Evolutionary conservation across 306 rosid species (phyloP).

Genomic region (Hippophae gyantsensis): DNA sequence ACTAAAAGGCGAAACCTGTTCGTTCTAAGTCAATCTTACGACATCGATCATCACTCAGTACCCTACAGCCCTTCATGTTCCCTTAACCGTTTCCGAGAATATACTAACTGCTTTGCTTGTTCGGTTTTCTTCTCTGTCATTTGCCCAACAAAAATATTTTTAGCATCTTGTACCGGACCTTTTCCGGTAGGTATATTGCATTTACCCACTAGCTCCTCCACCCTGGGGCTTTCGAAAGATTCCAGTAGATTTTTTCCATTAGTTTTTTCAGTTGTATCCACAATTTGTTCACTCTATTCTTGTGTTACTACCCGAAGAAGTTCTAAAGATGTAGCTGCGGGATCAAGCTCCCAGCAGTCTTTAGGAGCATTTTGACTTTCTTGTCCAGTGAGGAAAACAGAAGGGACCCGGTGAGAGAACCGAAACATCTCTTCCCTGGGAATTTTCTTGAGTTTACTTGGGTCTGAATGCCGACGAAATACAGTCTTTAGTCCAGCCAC

Average conservation of each 20-base stretch:
- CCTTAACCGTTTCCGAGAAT: constrained; percentile 38
- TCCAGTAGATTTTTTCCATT: constrained; percentile 9
- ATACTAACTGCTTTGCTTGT: constrained; percentile 37
- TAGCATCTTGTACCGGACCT: constrained; percentile 19
- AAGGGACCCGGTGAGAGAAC: constrained; percentile 84
- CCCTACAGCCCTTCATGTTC: constrained; percentile 19
- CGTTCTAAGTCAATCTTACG: constrained; percentile 5
- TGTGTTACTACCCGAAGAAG: constrained; percentile 56
- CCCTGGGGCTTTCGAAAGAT: constrained; percentile 15
- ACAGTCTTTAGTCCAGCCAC: constrained; percentile 69
- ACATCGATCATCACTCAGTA: constrained; percentile 22
- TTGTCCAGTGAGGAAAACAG: constrained; percentile 55
- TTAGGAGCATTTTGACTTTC: constrained; percentile 59
- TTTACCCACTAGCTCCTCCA: constrained; percentile 17
- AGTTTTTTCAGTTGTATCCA: constrained; percentile 11
- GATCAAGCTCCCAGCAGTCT: constrained; percentile 84
- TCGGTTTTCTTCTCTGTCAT: constrained; percentile 8
- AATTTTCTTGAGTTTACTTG: constrained; percentile 32
- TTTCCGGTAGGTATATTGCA: constrained; percentile 12
- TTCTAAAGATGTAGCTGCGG: constrained; percentile 74
- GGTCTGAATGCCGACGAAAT: constrained; percentile 35
- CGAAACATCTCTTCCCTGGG: constrained; percentile 71
- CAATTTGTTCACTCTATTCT: constrained; percentile 21
- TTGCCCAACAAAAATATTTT: constrained; percentile 16
- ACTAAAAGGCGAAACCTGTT: constrained; percentile 7